Evolutionary conservation across 345 rosid genomes (phyloP), one percentile per base, ranked within the genome.

Genomic region (Eucalyptus pauciflora): DNA sequence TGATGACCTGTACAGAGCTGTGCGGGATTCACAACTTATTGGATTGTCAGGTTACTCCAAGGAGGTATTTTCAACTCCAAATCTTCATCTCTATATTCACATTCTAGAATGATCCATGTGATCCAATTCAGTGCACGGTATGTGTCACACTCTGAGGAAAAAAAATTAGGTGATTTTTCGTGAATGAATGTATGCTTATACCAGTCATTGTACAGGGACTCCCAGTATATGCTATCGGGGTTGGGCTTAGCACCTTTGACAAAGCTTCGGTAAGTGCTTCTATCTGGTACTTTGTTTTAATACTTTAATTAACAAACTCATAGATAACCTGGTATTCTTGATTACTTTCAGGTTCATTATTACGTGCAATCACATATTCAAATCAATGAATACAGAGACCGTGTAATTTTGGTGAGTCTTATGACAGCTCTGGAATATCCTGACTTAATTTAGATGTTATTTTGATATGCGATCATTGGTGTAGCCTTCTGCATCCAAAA

Each of bases 321-420:
- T 24, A 37, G 83, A 76, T 41, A 37, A 76, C 48, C 83, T 76
- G 83, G 48, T 41, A 20, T 41, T 76, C 29, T 54, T 50, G 24
- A 87, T 86, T 71, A 88, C 54, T 90, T 86, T 69, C 90, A 98
- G 99, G 99, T 95, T 89, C 94, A 98, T 86, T 97, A 93, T 92
- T 97, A 98, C 90, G 94, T 96, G 88, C 99, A 98, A 79, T 96
- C 99, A 24, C 99, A 98, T 89, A 98, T 98, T 90, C 99, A 98
- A 93, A 94, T 98, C 89, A 98, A 98, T 89, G 99, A 98, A 92
- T 98, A 93, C 89, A 92, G 99, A 85, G 99, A 98, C 85, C 94
- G 96, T 76, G 94, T 97, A 85, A 85, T 98, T 90, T 93, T 98
- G 95, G 99, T 98, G 91, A 94, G 99, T 90, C 83, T 76, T 76